Evolutionary conservation across 768 basidiomycete species (phyloP).

Genomic region (Dendrothele bispora): DNA sequence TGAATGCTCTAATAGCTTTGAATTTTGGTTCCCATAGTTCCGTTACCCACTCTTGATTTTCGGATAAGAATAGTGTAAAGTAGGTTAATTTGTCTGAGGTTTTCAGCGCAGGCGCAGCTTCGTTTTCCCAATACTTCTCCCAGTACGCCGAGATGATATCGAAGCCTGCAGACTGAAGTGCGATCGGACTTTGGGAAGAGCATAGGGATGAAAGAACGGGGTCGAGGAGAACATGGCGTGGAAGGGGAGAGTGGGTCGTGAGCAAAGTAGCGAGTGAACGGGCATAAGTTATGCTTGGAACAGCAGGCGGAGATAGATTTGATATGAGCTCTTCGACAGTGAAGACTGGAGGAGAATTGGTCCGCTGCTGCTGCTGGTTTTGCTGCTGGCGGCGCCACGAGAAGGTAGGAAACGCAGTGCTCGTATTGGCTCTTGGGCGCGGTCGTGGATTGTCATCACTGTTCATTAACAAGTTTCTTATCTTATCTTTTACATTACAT

Average conservation of each 20-base stretch:
- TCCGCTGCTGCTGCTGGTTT: slow-evolving; percentile 20
- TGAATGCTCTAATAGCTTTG: slow-evolving; percentile 66
- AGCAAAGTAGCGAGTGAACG: slow-evolving; percentile 56
- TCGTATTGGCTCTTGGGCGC: slow-evolving; percentile 44
- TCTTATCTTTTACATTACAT: too few relatives aligned
- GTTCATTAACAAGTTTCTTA: slow-evolving; percentile 23
- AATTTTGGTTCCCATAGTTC: slow-evolving; percentile 74
- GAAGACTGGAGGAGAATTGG: slow-evolving; percentile 29
- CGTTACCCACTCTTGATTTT: slow-evolving; percentile 49
- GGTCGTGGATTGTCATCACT: slow-evolving; percentile 26
- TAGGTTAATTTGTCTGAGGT: slow-evolving; percentile 64
- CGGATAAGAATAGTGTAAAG: slow-evolving; percentile 60
- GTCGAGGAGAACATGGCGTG: slow-evolving; percentile 50
- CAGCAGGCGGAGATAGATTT: slow-evolving; percentile 52
- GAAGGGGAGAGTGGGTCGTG: slow-evolving; percentile 52
- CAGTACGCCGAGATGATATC: slow-evolving; percentile 73
- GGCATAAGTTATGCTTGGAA: slow-evolving; percentile 67
- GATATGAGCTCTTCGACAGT: slow-evolving; percentile 42
- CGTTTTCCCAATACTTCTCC: slow-evolving; percentile 70
- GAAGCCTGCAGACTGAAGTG: slow-evolving; percentile 66
- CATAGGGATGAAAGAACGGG: slow-evolving; percentile 66
- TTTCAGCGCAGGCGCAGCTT: slow-evolving; percentile 41
- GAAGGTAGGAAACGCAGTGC: slow-evolving; percentile 35
- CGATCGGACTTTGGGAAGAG: slow-evolving; percentile 46
- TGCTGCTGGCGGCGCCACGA: slow-evolving; percentile 35